These are phyloP conservation scores for Aspergillus hancockii DNA, from an alignment of 495 filamentous ascomycete species.

Conservation along the genomic window DNA sequence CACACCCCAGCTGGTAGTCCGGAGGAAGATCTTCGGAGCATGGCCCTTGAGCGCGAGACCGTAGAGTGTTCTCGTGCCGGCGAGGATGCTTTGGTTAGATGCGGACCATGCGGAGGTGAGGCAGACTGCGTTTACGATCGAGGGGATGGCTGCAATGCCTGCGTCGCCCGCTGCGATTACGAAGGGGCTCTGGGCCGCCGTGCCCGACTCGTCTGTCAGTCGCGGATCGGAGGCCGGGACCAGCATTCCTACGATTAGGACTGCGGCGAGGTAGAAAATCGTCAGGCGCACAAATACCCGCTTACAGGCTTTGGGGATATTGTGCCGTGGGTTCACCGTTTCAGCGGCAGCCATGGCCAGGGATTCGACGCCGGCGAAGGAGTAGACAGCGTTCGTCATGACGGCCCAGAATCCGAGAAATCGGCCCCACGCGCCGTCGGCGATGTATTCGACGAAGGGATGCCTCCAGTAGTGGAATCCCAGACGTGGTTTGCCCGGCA, in stretches of 20 bases:
- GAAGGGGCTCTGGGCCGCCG: slow-evolving; percentile 49
- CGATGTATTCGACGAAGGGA: slow-evolving; percentile 50
- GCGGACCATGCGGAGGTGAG: slow-evolving; percentile 49
- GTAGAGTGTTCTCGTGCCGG: slow-evolving; percentile 49
- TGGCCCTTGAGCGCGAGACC: slow-evolving; percentile 46
- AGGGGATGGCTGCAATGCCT: slow-evolving; percentile 47
- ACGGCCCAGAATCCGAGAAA: slow-evolving; percentile 63
- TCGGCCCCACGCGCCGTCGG: slow-evolving; percentile 35
- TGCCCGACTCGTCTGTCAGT: slow-evolving; percentile 44
- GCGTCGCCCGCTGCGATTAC: slow-evolving; percentile 52
- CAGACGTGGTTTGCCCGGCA: slow-evolving; percentile 31
- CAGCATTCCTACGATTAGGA: slow-evolving; percentile 49
- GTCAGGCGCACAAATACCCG: slow-evolving; percentile 45
- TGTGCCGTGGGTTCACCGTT: slow-evolving; percentile 42
- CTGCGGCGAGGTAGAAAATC: slow-evolving; percentile 45
- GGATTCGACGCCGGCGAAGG: slow-evolving; percentile 57
- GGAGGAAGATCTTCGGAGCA: slow-evolving; percentile 50
- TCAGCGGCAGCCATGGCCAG: slow-evolving; percentile 55
- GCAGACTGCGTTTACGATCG: slow-evolving; percentile 53
- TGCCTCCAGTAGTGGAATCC: slow-evolving; percentile 55
- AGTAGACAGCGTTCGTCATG: slow-evolving; percentile 60
- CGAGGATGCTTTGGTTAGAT: slow-evolving; percentile 52
- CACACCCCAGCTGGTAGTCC: slow-evolving; percentile 61
- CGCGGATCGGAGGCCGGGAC: slow-evolving; percentile 48
- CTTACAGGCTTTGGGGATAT: slow-evolving; percentile 48